Evolutionary conservation across 208 protist genomes (phyloP).

Genomic region (Acanthamoeba triangularis): DNA sequence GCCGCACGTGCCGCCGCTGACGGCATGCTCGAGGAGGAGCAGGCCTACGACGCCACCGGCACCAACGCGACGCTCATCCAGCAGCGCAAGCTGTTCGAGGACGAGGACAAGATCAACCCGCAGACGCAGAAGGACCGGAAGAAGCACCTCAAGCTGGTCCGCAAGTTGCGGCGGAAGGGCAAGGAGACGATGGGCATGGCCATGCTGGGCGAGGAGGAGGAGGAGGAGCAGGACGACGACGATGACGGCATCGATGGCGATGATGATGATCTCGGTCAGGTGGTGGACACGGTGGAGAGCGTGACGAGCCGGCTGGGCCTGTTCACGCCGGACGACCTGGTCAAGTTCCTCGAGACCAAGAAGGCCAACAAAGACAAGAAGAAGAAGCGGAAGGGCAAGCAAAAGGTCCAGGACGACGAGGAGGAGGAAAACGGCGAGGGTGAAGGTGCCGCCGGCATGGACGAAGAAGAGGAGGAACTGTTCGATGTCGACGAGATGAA

Average conservation of each 20-base stretch:
- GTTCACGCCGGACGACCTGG: conserved; percentile 39
- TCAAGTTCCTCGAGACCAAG: conserved; percentile 26
- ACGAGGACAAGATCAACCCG: conserved; percentile 13
- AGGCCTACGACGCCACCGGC: neutral
- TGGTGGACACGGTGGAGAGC: neutral
- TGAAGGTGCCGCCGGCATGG: neutral
- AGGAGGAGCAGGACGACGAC: neutral
- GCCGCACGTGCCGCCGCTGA: neutral
- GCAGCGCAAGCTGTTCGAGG: conserved; percentile 19
- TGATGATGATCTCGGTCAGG: no score
- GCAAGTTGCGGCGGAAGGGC: neutral
- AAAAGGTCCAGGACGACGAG: neutral
- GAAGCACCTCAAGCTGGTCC: neutral
- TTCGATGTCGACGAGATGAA: neutral
- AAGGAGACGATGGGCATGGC: conserved; percentile 14
- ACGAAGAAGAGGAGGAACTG: neutral
- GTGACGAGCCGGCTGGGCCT: neutral
- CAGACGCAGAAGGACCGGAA: neutral
- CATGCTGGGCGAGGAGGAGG: neutral
- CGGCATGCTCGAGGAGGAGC: neutral
- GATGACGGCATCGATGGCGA: neutral
- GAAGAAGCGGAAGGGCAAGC: neutral
- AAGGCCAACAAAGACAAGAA: conserved; percentile 3
- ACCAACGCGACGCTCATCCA: neutral
- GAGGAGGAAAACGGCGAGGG: neutral